A percentile compares a stretch with the other conserved stretches of the same genome.
These are phyloP conservation scores for Rhizopogon vulgaris DNA, from an alignment of 768 basidiomycete genomes.

Conservation along the genomic window DNA sequence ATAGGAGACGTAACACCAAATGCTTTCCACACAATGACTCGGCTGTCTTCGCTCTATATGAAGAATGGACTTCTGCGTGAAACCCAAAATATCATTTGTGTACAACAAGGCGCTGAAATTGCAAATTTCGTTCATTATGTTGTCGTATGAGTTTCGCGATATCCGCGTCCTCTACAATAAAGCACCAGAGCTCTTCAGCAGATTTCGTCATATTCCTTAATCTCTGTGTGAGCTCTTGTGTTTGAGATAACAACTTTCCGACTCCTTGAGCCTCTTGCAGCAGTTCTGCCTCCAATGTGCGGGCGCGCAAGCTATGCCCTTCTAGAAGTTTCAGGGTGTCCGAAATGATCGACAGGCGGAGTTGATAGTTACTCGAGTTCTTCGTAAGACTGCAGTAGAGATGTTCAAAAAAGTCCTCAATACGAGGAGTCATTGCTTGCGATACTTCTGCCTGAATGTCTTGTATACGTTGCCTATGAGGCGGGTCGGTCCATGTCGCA, in stretches of 20 bases:
- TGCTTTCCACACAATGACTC: too few relatives aligned
- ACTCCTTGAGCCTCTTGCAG: neutral
- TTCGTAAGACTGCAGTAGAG: neutral
- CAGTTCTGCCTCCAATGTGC: neutral
- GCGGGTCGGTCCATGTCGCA: neutral
- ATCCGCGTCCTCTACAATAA: neutral
- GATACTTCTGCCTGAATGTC: neutral
- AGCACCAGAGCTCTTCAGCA: constrained; percentile 4
- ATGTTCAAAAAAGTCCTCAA: neutral
- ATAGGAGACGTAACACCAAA: too few relatives aligned
- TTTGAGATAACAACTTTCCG: neutral
- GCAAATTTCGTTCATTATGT: neutral
- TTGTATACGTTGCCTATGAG: neutral
- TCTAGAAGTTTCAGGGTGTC: neutral
- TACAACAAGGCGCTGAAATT: neutral
- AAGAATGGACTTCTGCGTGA: too few relatives aligned
- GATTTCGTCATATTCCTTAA: constrained; percentile 2
- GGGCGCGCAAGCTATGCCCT: neutral
- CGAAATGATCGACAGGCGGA: neutral
- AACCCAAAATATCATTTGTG: neutral
- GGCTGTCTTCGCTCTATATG: too few relatives aligned
- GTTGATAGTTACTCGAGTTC: neutral
- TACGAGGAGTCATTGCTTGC: neutral
- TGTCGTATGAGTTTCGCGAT: neutral
- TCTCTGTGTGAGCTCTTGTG: neutral